Evolutionary conservation across 1,284 basidiomycete genomes (phyloP), one percentile per base, ranked within the genome.

Genomic region (Rhodotorula sp.): DNA sequence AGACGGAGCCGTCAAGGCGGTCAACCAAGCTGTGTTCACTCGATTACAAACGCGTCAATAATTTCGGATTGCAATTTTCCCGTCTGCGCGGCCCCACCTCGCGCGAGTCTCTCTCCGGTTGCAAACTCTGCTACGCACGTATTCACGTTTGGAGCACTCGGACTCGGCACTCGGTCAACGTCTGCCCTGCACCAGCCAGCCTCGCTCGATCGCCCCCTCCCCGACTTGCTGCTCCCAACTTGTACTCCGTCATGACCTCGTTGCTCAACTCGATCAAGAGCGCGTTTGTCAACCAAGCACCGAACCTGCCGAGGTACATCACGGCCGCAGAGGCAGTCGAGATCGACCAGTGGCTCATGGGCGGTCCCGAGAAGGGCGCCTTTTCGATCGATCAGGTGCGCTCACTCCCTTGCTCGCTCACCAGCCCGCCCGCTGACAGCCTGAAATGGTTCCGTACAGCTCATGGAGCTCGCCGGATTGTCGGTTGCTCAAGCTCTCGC

Each of bases 381-480:
- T 97, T 94, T 84, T 92, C 90, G 77, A 83, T 97, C 53, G 93
- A 95, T 78, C 93, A 95, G 85, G 91, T 89, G 65, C 60, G 81
- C 26, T 62, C 60, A 15, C 44, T 29, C 70, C 26, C 14, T 49
- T 54, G 56, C 37, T 18, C 33, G 33, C 62, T 20, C 51, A 44
- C n/a, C 33, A 20, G 42, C 3, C 30, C 33, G 42, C 29, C 49
- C 51, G 46, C 20, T 20, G 14, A 4, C 20, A 7, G 4, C 14
- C 63, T 53, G 20, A 30, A 30, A 4, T 20, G 4, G 12, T 7
- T 12, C 6, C 24, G 12, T 22, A 5, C 80, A 96, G 91, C 83
- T 99, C 42, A 99, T 99, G 95, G 95, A 99, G 79, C 86, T 99
- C 4, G 96, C 96, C n/a, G 96, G 96, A 0, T 83, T 98, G 22